These are phyloP conservation scores for Chlorella sp. DNA, from an alignment of 139 green algal genomes.

Conservation along the genomic window DNA sequence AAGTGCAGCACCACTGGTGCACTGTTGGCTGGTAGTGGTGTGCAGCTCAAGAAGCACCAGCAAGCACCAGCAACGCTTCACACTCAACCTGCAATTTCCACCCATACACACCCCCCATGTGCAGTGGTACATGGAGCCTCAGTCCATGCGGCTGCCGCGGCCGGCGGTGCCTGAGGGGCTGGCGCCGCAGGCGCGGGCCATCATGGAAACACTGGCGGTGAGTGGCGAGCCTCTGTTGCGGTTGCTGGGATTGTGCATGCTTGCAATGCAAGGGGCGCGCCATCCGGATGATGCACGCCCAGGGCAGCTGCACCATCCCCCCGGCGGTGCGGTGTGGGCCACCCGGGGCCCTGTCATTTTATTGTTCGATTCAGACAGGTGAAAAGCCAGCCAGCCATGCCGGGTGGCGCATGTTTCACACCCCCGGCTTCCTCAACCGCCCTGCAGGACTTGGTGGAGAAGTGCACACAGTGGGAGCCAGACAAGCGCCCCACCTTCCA, in stretches of 20 bases:
- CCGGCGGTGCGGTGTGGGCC: too few relatives aligned
- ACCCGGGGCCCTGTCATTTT: too few relatives aligned
- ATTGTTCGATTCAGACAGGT: too few relatives aligned
- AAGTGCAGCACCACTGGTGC: background rate
- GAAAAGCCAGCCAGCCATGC: too few relatives aligned
- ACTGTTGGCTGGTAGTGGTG: too few relatives aligned
- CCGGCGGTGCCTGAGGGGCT: constrained; percentile 9
- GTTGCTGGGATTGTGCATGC: too few relatives aligned
- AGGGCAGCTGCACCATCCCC: too few relatives aligned
- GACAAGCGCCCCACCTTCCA: constrained; percentile 41
- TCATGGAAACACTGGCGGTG: constrained; percentile 38
- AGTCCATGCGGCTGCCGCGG: constrained; percentile 39
- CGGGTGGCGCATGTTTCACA: too few relatives aligned
- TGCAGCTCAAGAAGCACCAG: too few relatives aligned
- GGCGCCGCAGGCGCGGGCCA: background rate
- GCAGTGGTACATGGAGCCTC: constrained; percentile 46
- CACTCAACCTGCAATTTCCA: background rate
- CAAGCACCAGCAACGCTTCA: background rate
- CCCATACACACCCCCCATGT: background rate
- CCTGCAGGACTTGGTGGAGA: constrained; percentile 28
- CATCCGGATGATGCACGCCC: too few relatives aligned
- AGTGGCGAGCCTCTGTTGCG: too few relatives aligned
- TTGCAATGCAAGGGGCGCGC: too few relatives aligned
- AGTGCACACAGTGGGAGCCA: constrained; percentile 44
- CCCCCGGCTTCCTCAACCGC: background rate